Percentiles rank a stretch among this genome's conserved stretches.
Conservation (phyloP, 345 rosid genomes). For the Citrus australasica region DNA sequence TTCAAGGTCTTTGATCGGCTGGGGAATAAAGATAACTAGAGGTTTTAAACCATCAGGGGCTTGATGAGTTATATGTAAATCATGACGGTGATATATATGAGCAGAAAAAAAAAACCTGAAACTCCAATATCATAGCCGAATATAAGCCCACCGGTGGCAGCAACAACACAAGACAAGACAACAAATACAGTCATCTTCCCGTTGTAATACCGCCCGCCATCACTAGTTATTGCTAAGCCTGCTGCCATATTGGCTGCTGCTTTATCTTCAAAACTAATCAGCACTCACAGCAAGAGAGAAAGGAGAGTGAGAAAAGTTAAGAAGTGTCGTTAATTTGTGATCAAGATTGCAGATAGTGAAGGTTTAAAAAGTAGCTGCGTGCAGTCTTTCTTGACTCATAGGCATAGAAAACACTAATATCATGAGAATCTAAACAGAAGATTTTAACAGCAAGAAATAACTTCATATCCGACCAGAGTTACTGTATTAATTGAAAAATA, state of each 20-base stretch:
- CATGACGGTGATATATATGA: not conserved
- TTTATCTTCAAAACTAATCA: slow-evolving; percentile 8
- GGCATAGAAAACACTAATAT: not conserved
- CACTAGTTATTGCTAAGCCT: slow-evolving; percentile 26
- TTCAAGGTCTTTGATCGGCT: no score
- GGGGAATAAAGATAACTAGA: no score
- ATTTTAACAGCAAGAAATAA: no score
- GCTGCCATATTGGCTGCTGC: slow-evolving; percentile 36
- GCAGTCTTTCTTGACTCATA: not conserved
- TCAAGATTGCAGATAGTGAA: not conserved
- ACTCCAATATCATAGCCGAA: slow-evolving; percentile 87
- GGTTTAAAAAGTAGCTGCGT: not conserved
- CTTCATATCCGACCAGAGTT: no score
- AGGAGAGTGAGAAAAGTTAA: not conserved
- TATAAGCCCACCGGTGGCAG: slow-evolving; percentile 87
- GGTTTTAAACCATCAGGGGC: no score
- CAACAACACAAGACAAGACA: slow-evolving; percentile 69
- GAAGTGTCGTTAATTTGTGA: no score
- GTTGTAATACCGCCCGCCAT: slow-evolving; percentile 24
- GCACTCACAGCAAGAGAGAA: not conserved
- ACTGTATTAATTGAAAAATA: no score
- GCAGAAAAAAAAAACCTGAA: slow-evolving; percentile 40
- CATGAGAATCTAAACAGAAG: no score
- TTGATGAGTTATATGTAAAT: not conserved
- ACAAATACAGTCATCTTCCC: slow-evolving; percentile 63